phyloP scores from a whole-genome alignment of 768 basidiomycete genomes.

The Trametes maxima region DNA sequence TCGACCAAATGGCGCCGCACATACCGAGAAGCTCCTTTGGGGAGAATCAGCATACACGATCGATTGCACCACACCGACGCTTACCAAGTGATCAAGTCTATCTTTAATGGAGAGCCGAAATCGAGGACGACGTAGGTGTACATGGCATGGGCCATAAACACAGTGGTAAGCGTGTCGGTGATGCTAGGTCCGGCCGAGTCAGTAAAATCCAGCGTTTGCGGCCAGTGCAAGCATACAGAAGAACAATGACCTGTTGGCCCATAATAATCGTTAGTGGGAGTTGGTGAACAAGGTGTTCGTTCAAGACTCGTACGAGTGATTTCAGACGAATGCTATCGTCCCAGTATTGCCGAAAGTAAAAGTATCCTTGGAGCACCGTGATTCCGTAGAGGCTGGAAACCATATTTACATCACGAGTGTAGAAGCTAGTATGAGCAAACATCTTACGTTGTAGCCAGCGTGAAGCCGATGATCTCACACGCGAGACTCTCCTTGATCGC shows the following conservation, averaged over 20 bases:
- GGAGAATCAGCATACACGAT: background rate
- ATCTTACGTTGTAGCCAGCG: background rate
- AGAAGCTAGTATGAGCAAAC: background rate
- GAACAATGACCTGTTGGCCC: background rate
- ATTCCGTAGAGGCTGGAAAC: background rate
- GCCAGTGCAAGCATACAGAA: background rate
- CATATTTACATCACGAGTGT: background rate
- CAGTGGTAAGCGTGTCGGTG: background rate
- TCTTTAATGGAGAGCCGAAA: background rate
- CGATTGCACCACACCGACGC: background rate
- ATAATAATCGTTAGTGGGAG: background rate
- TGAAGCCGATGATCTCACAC: background rate
- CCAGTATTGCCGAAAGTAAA: background rate
- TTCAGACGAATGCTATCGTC: background rate
- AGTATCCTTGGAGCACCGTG: background rate
- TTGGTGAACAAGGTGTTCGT: background rate
- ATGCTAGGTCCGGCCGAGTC: background rate
- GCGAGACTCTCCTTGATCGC: background rate
- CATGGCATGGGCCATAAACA: background rate
- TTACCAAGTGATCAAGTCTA: background rate
- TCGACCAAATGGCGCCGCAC: background rate
- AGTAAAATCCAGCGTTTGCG: background rate
- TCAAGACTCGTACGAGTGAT: background rate
- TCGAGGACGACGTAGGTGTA: slow-evolving; percentile 3
- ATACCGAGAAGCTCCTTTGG: slow-evolving; percentile 1